Evolutionary conservation across 345 rosid species (phyloP).

Genomic region (Gossypium australe): DNA sequence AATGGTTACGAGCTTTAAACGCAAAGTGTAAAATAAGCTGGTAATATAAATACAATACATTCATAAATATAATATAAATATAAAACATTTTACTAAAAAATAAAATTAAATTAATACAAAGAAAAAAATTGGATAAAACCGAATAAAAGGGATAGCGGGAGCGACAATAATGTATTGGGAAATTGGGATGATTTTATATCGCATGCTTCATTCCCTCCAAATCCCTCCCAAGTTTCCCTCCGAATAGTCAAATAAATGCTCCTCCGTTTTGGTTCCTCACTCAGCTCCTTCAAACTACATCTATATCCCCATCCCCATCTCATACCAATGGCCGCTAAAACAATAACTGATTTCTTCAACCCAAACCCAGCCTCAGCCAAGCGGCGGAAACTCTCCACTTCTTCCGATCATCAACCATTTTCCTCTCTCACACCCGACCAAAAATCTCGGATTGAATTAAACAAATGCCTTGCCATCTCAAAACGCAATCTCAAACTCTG

Average conservation of each 20-base stretch:
- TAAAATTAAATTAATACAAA: too few relatives aligned
- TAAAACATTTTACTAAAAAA: too few relatives aligned
- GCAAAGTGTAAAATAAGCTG: too few relatives aligned
- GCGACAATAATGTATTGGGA: too few relatives aligned
- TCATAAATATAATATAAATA: too few relatives aligned
- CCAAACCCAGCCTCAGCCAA: constrained; percentile 45
- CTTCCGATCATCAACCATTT: constrained; percentile 15
- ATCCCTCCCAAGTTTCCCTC: neutral
- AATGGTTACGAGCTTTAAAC: too few relatives aligned
- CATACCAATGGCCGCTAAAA: constrained; percentile 48
- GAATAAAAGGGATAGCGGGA: too few relatives aligned
- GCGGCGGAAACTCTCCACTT: constrained; percentile 44
- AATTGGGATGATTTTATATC: neutral
- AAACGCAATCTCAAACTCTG: constrained; percentile 66
- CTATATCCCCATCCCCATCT: neutral
- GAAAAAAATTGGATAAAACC: too few relatives aligned
- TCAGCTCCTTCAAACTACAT: neutral
- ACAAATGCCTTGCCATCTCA: constrained; percentile 57
- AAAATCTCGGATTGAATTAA: constrained; percentile 50
- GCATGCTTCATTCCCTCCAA: neutral
- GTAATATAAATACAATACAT: too few relatives aligned
- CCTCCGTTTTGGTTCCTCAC: constrained; percentile 7
- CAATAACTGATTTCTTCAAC: constrained; percentile 59
- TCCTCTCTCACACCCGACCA: constrained; percentile 47
- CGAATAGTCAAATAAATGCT: neutral